Conservation (phyloP, 1,139 yeast species). For the Debaryomyces fabryi region DNA sequence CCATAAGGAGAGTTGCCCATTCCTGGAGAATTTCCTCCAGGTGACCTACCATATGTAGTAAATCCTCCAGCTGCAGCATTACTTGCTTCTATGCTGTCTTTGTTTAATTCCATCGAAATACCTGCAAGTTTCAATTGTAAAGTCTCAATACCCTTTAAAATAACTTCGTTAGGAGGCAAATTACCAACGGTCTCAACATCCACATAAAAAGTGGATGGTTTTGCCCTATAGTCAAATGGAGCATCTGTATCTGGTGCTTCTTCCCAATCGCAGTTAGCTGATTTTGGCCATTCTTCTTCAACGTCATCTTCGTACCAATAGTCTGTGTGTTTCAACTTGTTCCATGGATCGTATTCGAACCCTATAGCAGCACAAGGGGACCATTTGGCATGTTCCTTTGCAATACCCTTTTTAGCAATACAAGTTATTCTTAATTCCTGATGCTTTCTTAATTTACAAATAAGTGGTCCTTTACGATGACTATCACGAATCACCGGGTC, state of each 20-base stretch:
- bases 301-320: constrained; percentile 94
- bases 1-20: constrained; percentile 50
- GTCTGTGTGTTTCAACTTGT: constrained; percentile 92
- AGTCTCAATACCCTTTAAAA: constrained; percentile 77
- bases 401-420: constrained; percentile 96
- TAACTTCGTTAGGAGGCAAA: constrained; percentile 86
- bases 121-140: constrained; percentile 90
- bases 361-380: constrained; percentile 97
- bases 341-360: constrained; percentile 99
- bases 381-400: constrained; percentile 99
- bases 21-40: constrained; percentile 39
- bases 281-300: constrained; percentile 89
- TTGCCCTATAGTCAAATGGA: constrained; percentile 81
- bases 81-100: constrained; percentile 55
- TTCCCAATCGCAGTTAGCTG: constrained; percentile 91
- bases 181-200: constrained; percentile 93
- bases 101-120: constrained; percentile 78
- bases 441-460: constrained; percentile 89
- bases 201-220: constrained; percentile 77
- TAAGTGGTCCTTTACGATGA: constrained; percentile 77
- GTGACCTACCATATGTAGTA: constrained; percentile 54
- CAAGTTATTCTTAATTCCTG: constrained; percentile 89
- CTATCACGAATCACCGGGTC: constrained; percentile 83
- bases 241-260: constrained; percentile 93
- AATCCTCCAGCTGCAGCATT: constrained; percentile 48